Percentiles rank a stretch among this genome's conserved stretches.
Conservation (phyloP, 441 rosid species). For the Adansonia madagascariensis region DNA sequence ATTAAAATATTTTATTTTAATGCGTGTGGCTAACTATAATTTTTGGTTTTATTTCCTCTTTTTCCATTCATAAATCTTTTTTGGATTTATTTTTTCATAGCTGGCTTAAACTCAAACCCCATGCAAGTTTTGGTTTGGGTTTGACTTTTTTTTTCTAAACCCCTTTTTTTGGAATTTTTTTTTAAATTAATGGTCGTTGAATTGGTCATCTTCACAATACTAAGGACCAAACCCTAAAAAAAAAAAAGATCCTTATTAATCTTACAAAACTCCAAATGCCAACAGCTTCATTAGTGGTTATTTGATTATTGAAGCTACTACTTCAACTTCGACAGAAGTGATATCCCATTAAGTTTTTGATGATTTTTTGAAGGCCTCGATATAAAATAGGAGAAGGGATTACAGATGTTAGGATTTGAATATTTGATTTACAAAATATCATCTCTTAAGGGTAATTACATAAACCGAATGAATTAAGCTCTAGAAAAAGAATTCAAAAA, state of each 20-base stretch:
- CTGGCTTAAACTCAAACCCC: slow-evolving; percentile 11
- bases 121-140: not conserved
- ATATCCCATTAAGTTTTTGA: not conserved
- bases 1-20: not conserved
- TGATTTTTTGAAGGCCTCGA: no score
- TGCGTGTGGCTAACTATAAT: not conserved
- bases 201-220: not conserved
- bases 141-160: not conserved
- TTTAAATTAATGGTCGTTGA: not conserved
- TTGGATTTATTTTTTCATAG: not conserved
- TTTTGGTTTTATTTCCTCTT: not conserved
- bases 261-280: no score
- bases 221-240: not conserved
- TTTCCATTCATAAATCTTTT: not conserved
- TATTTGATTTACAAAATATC: no score
- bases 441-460: no score
- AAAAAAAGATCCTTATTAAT: no score
- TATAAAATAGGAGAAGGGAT: no score
- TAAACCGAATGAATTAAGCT: no score
- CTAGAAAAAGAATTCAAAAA: no score
- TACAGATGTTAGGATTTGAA: no score
- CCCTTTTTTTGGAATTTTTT: not conserved
- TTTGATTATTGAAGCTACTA: not conserved
- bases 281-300: not conserved
- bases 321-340: not conserved